A percentile compares a stretch with the other conserved stretches of the same genome.
phyloP scores from a whole-genome alignment of 352 stramenopile species.

The Globisporangium paddicum region DNA sequence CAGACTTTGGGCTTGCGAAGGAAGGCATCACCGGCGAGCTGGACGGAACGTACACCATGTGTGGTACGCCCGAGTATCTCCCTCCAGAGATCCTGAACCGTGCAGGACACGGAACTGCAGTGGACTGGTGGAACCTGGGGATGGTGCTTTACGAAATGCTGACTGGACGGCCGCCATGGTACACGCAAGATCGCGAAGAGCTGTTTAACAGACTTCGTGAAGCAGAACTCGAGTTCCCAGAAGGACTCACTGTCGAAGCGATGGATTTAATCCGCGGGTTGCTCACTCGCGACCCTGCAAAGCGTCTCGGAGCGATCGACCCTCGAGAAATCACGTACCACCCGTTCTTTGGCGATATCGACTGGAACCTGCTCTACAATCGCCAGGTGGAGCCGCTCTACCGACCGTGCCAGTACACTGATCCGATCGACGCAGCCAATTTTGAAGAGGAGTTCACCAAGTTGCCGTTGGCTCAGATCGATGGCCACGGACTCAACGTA shows the following conservation, averaged over 20 bases:
- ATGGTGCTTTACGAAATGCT: conserved; percentile 86
- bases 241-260: conserved; percentile 53
- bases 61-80: conserved; percentile 84
- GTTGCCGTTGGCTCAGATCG: conserved; percentile 60
- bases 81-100: conserved; percentile 82
- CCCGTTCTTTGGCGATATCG: conserved; percentile 76
- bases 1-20: conserved; percentile 79
- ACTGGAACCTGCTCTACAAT: conserved; percentile 79
- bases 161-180: conserved; percentile 70
- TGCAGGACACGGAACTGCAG: conserved; percentile 63
- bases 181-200: conserved; percentile 74
- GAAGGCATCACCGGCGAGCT: conserved; percentile 69
- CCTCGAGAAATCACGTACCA: conserved; percentile 78
- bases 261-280: conserved; percentile 85
- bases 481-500: conserved; percentile 64
- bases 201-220: conserved; percentile 65
- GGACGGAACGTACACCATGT: conserved; percentile 81
- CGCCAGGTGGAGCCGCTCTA: conserved; percentile 76
- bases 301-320: conserved; percentile 86
- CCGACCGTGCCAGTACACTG: conserved; percentile 75
- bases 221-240: conserved; percentile 68
- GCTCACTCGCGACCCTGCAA: conserved; percentile 89
- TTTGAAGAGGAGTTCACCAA: conserved; percentile 86
- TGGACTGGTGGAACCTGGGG: conserved; percentile 85
- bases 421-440: conserved; percentile 79